A percentile compares a stretch with the other conserved stretches of the same genome.
phyloP scores from a whole-genome alignment of 1,139 yeast species.

The Pneumocystis sp. region DNA sequence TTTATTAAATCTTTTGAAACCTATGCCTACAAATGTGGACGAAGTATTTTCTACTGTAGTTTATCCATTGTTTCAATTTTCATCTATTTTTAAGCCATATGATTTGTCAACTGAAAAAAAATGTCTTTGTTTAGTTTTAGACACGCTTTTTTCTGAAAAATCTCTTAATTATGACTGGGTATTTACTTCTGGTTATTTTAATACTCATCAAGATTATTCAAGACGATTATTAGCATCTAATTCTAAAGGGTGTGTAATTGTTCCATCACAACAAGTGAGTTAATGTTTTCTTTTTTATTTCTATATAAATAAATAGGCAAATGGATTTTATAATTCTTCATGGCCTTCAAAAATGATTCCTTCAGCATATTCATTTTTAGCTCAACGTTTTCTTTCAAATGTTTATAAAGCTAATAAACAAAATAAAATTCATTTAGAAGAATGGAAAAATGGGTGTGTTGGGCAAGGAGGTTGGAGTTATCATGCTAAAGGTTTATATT shows the following conservation, averaged over 20 bases:
- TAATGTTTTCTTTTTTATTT: constrained; percentile 11
- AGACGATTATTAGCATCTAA: constrained; percentile 43
- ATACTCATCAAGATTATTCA: constrained; percentile 65
- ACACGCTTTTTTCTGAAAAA: constrained; percentile 37
- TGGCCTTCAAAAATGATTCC: constrained; percentile 79
- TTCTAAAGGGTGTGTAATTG: constrained; percentile 58
- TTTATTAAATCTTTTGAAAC: constrained; percentile 7
- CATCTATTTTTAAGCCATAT: constrained; percentile 49
- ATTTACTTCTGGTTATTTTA: constrained; percentile 94
- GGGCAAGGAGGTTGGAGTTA: constrained; percentile 87
- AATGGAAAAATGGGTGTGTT: constrained; percentile 80
- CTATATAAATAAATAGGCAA: constrained; percentile 37
- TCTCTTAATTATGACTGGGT: constrained; percentile 57
- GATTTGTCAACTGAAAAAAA: constrained; percentile 70
- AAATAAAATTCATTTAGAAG: constrained; percentile 42
- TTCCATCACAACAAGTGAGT: constrained; percentile 52
- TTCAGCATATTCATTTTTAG: constrained; percentile 67
- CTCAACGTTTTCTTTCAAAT: constrained; percentile 50
- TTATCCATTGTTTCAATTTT: constrained; percentile 82
- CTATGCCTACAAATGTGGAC: constrained; percentile 7
- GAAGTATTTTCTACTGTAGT: constrained; percentile 31
- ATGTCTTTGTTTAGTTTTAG: constrained; percentile 22
- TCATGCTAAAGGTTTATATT: constrained; percentile 78
- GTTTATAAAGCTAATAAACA: constrained; percentile 35
- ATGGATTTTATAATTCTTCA: constrained; percentile 73